phyloP scores from a whole-genome alignment of 768 basidiomycete species.

The Arthromyces matolae region DNA sequence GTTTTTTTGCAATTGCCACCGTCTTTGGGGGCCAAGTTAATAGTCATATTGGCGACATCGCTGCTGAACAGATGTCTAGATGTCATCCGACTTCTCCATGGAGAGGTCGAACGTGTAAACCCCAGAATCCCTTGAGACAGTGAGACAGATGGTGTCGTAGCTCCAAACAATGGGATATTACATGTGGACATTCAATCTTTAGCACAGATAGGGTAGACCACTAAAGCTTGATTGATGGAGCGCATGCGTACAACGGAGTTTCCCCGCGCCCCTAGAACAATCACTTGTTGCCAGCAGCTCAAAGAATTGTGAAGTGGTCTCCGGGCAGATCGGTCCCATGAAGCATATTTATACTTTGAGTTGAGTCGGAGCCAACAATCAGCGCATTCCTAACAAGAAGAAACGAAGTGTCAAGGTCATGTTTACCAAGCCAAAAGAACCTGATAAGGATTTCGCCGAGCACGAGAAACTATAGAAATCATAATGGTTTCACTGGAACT shows the following conservation, averaged over 20 bases:
- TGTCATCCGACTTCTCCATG: constrained; percentile 1
- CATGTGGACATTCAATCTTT: background rate
- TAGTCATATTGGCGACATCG: background rate
- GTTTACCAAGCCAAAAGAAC: background rate
- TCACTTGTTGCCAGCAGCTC: background rate
- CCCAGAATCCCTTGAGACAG: background rate
- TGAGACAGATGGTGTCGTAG: background rate
- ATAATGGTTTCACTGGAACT: too few species aligned
- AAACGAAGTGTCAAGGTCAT: background rate
- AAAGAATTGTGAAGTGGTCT: background rate
- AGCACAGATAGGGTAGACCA: background rate
- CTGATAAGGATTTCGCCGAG: background rate
- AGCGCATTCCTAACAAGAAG: background rate
- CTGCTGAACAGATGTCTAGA: background rate
- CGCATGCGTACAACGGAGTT: background rate
- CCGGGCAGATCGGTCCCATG: constrained; percentile 5
- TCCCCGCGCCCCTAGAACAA: background rate
- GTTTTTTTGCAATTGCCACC: too few species aligned
- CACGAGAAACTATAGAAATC: too few species aligned
- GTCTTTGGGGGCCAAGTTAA: too few species aligned
- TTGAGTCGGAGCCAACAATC: background rate
- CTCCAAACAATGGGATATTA: background rate
- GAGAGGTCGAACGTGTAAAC: background rate
- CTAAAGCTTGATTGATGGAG: background rate
- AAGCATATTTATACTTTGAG: background rate